These are phyloP conservation scores for Wickerhamomyces alni DNA, from an alignment of 805 yeast species.

Conservation along the genomic window DNA sequence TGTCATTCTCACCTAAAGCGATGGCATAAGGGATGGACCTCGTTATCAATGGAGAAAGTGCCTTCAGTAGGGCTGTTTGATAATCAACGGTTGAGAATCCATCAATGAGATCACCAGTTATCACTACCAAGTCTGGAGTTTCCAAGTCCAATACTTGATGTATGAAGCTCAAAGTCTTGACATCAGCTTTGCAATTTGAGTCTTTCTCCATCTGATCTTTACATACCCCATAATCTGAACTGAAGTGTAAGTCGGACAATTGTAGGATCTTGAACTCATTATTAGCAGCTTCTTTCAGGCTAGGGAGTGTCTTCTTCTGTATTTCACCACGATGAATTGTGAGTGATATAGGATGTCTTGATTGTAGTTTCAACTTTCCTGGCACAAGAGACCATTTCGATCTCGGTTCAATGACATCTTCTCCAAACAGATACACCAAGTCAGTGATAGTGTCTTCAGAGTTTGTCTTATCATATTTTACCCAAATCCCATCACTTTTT, in stretches of 20 bases:
- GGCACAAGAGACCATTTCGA: slow-evolving; percentile 42
- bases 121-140: slow-evolving; percentile 54
- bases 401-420: slow-evolving; percentile 53
- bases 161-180: slow-evolving; percentile 44
- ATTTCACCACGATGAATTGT: slow-evolving; percentile 3
- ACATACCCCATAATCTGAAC: slow-evolving; percentile 53
- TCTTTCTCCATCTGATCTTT: slow-evolving; percentile 32
- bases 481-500: slow-evolving; percentile 50
- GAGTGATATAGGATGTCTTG: slow-evolving; percentile 5
- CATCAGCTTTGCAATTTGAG: slow-evolving; percentile 45
- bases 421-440: slow-evolving; percentile 47
- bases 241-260: slow-evolving; percentile 60
- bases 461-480: slow-evolving; percentile 36
- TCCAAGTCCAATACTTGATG: slow-evolving; percentile 48
- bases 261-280: slow-evolving; percentile 55
- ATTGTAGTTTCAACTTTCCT: slow-evolving; percentile 8
- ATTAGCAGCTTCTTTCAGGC: slow-evolving; percentile 21
- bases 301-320: slow-evolving; percentile 6
- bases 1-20: slow-evolving; percentile 57
- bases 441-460: slow-evolving; percentile 35
- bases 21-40: slow-evolving; percentile 55
- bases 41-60: slow-evolving; percentile 46
- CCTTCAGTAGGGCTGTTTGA: slow-evolving; percentile 55
- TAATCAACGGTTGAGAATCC: slow-evolving; percentile 54
- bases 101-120: slow-evolving; percentile 62